These are phyloP conservation scores for Paramecium tetraurelia DNA, from an alignment of 73 alveolate species.

Conservation along the genomic window DNA sequence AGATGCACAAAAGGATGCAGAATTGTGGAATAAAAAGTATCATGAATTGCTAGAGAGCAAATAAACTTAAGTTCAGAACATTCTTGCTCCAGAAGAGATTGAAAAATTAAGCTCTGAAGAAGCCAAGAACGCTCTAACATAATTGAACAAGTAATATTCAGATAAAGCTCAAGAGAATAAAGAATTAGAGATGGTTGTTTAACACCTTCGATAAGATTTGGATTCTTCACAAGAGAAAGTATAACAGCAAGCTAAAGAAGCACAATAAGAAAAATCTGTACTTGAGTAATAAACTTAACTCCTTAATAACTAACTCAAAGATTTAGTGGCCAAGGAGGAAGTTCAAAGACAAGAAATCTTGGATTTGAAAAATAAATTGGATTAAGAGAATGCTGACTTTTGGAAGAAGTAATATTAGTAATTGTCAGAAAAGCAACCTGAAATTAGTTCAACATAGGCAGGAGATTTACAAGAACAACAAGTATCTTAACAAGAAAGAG, in stretches of 20 bases:
- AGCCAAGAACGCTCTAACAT: neutral
- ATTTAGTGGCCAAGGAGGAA: neutral
- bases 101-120: neutral
- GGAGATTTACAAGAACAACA: neutral
- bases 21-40: neutral
- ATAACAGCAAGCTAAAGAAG: neutral
- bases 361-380: neutral
- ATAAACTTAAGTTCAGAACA: neutral
- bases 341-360: neutral
- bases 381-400: neutral
- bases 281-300: neutral
- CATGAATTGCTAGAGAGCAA: neutral
- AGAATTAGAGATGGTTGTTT: neutral
- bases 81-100: neutral
- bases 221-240: neutral
- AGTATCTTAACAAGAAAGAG: too few species aligned
- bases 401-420: neutral
- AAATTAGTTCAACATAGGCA: neutral
- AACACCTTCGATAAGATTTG: neutral
- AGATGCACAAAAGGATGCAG: neutral
- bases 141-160: neutral
- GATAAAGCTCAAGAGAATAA: neutral
- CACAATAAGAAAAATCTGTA: neutral
- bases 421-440: neutral
- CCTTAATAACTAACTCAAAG: neutral